These are phyloP conservation scores for Pachysandra terminalis DNA, from an alignment of 164 flowering plant genomes.

Conservation along the genomic window DNA sequence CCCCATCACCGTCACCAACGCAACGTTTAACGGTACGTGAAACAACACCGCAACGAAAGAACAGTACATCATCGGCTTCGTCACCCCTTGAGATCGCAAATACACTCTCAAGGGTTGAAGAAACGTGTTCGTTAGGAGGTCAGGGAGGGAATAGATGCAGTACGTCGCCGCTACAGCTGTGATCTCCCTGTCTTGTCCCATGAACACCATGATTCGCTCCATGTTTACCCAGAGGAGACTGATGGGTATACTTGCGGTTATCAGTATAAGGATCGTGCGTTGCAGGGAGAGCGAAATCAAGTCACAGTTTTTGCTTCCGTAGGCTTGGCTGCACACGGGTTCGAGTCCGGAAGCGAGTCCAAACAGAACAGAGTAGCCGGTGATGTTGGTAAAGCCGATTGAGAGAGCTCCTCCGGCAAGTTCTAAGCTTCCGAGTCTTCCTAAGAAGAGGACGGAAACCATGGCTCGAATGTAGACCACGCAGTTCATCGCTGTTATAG, in stretches of 20 bases:
- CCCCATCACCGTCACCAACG: slow-evolving; percentile 47
- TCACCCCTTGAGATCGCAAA: slow-evolving; percentile 70
- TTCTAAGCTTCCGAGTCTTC: slow-evolving; percentile 79
- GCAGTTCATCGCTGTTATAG: slow-evolving; percentile 66
- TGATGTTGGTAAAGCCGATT: slow-evolving; percentile 90
- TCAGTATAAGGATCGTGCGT: slow-evolving; percentile 62
- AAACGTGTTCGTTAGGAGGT: slow-evolving; percentile 69
- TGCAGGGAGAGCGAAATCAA: slow-evolving; percentile 60
- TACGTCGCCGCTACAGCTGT: slow-evolving; percentile 77
- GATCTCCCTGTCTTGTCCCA: slow-evolving; percentile 79
- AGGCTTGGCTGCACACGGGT: slow-evolving; percentile 91
- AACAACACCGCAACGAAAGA: slow-evolving; percentile 60
- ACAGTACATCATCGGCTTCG: slow-evolving; percentile 90
- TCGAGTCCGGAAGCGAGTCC: slow-evolving; percentile 92
- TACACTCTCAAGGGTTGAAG: slow-evolving; percentile 82
- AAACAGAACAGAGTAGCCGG: slow-evolving; percentile 87
- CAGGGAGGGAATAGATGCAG: slow-evolving; percentile 82
- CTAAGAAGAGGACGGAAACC: slow-evolving; percentile 81
- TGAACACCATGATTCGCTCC: slow-evolving; percentile 50
- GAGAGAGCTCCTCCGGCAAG: slow-evolving; percentile 94
- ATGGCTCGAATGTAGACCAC: slow-evolving; percentile 63
- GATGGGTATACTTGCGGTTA: slow-evolving; percentile 65
- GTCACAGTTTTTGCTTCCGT: slow-evolving; percentile 68
- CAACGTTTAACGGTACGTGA: slow-evolving; percentile 73
- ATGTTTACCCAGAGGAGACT: slow-evolving; percentile 69